These are phyloP conservation scores for Xylariaceae sp. DNA, from an alignment of 2,329 filamentous ascomycete genomes.

Conservation along the genomic window DNA sequence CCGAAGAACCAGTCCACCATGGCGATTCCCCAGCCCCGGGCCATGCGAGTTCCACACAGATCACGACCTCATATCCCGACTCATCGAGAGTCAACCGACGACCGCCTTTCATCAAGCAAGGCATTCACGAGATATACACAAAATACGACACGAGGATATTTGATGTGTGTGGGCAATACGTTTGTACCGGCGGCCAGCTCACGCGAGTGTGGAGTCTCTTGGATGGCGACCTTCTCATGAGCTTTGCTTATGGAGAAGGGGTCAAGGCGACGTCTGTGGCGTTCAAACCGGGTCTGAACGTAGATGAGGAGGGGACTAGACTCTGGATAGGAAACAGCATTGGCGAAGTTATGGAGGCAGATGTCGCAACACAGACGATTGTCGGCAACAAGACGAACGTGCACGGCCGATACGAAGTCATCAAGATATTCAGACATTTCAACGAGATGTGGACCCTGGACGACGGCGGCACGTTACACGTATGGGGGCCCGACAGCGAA, in stretches of 20 bases:
- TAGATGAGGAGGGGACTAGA: constrained; percentile 71
- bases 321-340: constrained; percentile 87
- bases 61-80: constrained; percentile 68
- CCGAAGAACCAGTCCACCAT: constrained; percentile 8
- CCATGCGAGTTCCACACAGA: constrained; percentile 35
- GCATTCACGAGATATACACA: constrained; percentile 68
- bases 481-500: constrained; percentile 73
- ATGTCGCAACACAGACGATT: constrained; percentile 67
- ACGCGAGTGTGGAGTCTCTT: constrained; percentile 83
- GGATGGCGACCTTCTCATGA: constrained; percentile 76
- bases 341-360: constrained; percentile 84
- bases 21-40: constrained; percentile 13
- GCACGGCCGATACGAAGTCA: constrained; percentile 71
- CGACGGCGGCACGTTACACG: constrained; percentile 74
- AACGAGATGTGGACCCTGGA: constrained; percentile 94
- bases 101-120: constrained; percentile 66
- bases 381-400: constrained; percentile 60
- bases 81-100: constrained; percentile 76
- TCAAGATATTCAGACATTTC: constrained; percentile 77
- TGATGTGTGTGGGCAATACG: constrained; percentile 79
- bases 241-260: constrained; percentile 74
- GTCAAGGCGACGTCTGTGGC: constrained; percentile 72
- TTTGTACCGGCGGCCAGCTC: constrained; percentile 74
- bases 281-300: constrained; percentile 74
- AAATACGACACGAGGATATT: constrained; percentile 83